Evolutionary conservation across 306 rosid species (phyloP), one percentile per base, ranked within the genome.

Genomic region (Styphnolobium japonicum): DNA sequence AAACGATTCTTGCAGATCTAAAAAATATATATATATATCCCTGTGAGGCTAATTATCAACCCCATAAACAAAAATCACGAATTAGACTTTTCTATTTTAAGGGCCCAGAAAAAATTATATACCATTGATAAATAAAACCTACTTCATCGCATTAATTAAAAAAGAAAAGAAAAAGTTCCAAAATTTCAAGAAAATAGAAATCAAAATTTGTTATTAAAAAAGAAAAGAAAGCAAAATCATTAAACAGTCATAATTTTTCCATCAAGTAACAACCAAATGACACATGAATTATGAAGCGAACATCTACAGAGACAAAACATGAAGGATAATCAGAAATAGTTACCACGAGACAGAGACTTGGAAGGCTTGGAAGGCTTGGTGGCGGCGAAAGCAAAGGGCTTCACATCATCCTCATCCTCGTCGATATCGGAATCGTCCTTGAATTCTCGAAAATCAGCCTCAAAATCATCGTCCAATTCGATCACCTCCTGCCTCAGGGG

Each of bases 371-470:
- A 49, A 15, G 89, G 70, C 10, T 79, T 83, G 65, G 68, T 42
- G 53, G 96, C 82, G 29, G 89, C 36, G 80, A 88, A 91, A 80
- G 77, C 49, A 22, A 85, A 84, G 55, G 87, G 83, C 85, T 87
- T 89, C 75, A 82, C 67, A 84, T 78, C 89, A 2, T 85, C 79
- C 0, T 63, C 88, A 21, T 77, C 86, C 5, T 43, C 67, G 39
- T 90, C 94, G 19, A 76, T 81, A 1, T 91, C 97, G 2, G 88
- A 88, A 5, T 93, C 92, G 40, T 86, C 98, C 85, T 93, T 93
- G 87, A 93, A 93, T 5, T 78, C 87, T 82, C 84, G 85, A 62
- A 93, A 93, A 82, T 88, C 98, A 34, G 93, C 97, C 83, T 93
- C 98, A 79, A 93, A 93, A 49, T 91, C 91, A 18, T 85, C 87